Evolutionary conservation across 371 early-diverging fungal species (phyloP), one percentile per base, ranked within the genome.

Genomic region (Haplosporangium sp.): DNA sequence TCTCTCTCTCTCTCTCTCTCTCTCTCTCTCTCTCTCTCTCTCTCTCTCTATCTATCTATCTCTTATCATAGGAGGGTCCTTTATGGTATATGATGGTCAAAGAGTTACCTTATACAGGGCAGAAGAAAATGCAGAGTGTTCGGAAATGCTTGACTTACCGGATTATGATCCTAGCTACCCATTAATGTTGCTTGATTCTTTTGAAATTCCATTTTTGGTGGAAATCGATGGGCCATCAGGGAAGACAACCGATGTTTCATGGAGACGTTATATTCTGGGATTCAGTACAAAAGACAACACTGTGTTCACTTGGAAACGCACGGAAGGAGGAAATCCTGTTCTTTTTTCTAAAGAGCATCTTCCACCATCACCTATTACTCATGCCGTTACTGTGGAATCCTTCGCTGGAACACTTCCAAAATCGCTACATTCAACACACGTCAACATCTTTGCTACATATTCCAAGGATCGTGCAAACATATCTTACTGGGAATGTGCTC

Each of bases 391-490:
- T 4, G 81, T 81, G 0, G 81, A 81, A 35, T 81, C 81, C 0
- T 81, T 74, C 72, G 81, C 81, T 11, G 81, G 81, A 3, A 81
- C 81, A 0, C 55, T 81, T n/a, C 81, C 81, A 20, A 74, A 74
- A 39, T 81, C 81, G 1, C 66, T 81, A 0, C 81, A 81, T 35
- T 81, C 81, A 52, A 74, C 75, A 0, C 81, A 81, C 17, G 65
- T 74, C 53, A 81, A 68, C 40, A 69, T 81, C 34, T 81, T 81
- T 69, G 75, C 81, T 1, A 81, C 81, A 7, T 74, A 81, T 35
- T 81, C 81, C 17, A 61, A 71, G 11, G 71, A 63, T 10, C 65
- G 69, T 13, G 57, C 69, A 9, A 75, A 74, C 40, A 81, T 81
- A n/a, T 74, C 81, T 2, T 81, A 81, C 60, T 81, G 81, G 81